Evolutionary conservation across 345 rosid species (phyloP).

Genomic region (Pistacia integerrima): DNA sequence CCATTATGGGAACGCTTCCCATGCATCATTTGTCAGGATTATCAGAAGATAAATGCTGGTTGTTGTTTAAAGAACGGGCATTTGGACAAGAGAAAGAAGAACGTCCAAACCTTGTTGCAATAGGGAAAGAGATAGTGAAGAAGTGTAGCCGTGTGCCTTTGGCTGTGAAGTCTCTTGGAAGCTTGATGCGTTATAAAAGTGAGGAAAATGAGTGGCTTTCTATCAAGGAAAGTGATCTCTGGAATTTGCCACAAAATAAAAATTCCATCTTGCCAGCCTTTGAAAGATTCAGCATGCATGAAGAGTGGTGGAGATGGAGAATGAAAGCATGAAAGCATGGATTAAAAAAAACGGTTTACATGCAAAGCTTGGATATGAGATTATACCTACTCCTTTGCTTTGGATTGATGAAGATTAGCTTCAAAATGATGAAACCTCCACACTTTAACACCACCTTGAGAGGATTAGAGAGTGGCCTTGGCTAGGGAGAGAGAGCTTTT

Average conservation of each 20-base stretch:
- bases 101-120: background rate
- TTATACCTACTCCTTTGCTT: no score
- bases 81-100: background rate
- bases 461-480: no score
- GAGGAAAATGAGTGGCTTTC: background rate
- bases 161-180: background rate
- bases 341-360: no score
- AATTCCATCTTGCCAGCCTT: constrained; percentile 9
- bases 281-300: no score
- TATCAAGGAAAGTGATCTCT: constrained; percentile 3
- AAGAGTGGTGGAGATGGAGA: no score
- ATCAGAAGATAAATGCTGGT: constrained; percentile 13
- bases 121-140: constrained; percentile 11
- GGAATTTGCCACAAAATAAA: constrained; percentile 1
- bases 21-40: background rate
- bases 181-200: background rate
- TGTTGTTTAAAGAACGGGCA: constrained; percentile 8
- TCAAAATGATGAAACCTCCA: no score
- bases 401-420: no score
- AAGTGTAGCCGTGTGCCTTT: constrained; percentile 15
- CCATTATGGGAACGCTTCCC: background rate
- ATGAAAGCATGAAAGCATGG: no score
- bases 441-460: no score
- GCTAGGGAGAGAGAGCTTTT: no score
- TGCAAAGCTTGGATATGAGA: no score